Conservation (phyloP, 2,329 filamentous ascomycete genomes). For the Alternaria ventricosa region DNA sequence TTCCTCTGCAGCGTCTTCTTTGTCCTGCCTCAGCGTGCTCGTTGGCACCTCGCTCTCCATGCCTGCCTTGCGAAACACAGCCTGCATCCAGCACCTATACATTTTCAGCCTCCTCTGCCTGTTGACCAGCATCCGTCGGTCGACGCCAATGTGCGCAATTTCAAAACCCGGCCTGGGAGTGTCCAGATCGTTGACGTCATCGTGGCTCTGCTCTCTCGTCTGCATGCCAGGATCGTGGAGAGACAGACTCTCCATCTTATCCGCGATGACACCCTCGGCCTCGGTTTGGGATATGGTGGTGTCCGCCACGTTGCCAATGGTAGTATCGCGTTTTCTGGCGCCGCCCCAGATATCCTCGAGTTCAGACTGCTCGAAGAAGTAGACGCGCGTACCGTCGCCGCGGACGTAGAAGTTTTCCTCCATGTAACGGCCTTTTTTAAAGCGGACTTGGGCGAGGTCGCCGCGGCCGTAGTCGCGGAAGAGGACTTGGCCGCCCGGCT, state of each 20-base stretch:
- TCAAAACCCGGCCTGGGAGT: slow-evolving; percentile 59
- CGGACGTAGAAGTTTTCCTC: slow-evolving; percentile 97
- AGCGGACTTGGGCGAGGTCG: slow-evolving; percentile 93
- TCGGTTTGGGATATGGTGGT: not conserved
- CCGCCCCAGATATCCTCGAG: slow-evolving; percentile 79
- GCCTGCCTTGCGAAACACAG: slow-evolving; percentile 71
- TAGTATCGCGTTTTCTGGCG: slow-evolving; percentile 1
- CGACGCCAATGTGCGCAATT: slow-evolving; percentile 78
- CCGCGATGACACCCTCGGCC: not conserved
- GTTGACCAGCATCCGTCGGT: slow-evolving; percentile 90
- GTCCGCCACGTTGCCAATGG: slow-evolving; percentile 6
- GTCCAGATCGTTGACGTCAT: slow-evolving; percentile 6
- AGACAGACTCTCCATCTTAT: slow-evolving; percentile 6
- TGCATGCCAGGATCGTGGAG: slow-evolving; percentile 6
- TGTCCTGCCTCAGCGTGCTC: slow-evolving; percentile 42
- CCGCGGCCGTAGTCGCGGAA: slow-evolving; percentile 97
- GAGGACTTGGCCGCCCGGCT: slow-evolving; percentile 89
- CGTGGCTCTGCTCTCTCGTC: not conserved
- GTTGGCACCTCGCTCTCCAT: slow-evolving; percentile 40
- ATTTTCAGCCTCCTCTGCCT: slow-evolving; percentile 91
- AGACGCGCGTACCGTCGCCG: slow-evolving; percentile 93
- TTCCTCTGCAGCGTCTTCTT: slow-evolving; percentile 15
- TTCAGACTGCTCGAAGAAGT: slow-evolving; percentile 93
- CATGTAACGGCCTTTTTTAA: slow-evolving; percentile 93
- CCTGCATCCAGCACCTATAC: slow-evolving; percentile 97